Evolutionary conservation across 768 basidiomycete genomes (phyloP).

Genomic region (Tubosaeta brunneosetosa): DNA sequence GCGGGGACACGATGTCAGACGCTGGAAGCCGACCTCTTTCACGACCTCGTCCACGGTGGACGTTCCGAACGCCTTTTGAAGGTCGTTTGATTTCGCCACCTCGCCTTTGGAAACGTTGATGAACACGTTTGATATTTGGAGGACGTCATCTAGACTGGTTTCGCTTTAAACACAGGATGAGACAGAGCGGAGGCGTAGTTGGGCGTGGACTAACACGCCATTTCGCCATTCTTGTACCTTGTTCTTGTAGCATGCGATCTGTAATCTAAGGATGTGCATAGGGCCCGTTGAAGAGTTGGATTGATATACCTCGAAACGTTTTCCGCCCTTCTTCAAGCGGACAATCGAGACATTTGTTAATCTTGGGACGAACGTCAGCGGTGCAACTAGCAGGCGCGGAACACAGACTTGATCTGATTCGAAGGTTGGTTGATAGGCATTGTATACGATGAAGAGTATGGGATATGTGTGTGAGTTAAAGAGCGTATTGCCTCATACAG

Average conservation of each 20-base stretch:
- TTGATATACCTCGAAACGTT: constrained; percentile 81
- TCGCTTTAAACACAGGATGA: constrained; percentile 48
- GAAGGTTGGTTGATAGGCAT: constrained; percentile 77
- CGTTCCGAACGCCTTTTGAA: constrained; percentile 88
- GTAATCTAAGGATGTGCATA: background rate
- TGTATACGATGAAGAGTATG: background rate
- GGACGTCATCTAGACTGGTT: constrained; percentile 89
- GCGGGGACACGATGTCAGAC: background rate
- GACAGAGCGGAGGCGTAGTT: background rate
- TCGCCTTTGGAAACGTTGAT: constrained; percentile 96
- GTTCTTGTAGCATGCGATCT: constrained; percentile 99
- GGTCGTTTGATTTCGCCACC: constrained; percentile 82
- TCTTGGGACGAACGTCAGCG: constrained; percentile 38
- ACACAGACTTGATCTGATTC: constrained; percentile 76
- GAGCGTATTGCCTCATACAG: background rate
- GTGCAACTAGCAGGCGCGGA: background rate
- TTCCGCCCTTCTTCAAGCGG: constrained; percentile 92
- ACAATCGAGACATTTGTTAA: constrained; percentile 97
- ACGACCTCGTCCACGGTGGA: constrained; percentile 67
- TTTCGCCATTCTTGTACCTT: constrained; percentile 96
- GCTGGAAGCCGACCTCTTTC: constrained; percentile 58
- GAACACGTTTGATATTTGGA: constrained; percentile 96
- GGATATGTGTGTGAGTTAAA: background rate
- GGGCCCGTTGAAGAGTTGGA: background rate
- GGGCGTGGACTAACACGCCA: constrained; percentile 61